Evolutionary conservation across 2,329 filamentous ascomycete species (phyloP).

Genomic region (Penicillium sp.): DNA sequence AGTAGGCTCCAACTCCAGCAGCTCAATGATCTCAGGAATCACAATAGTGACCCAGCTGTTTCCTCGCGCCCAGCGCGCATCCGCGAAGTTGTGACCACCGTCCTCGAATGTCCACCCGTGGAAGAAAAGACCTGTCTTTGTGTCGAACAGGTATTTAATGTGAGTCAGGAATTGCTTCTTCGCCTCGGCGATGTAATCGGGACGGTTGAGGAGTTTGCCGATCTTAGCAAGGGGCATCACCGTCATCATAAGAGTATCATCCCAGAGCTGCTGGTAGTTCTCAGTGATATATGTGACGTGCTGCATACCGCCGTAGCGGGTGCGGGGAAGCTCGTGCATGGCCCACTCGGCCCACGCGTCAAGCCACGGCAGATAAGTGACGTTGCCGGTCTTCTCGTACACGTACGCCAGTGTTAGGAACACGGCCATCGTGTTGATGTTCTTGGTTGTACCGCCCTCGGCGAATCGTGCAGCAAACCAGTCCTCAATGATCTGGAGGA

Average conservation of each 20-base stretch:
- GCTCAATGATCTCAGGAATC: slow-evolving; percentile 78
- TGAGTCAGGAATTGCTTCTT: slow-evolving; percentile 76
- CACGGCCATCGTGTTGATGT: slow-evolving; percentile 82
- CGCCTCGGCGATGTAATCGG: slow-evolving; percentile 74
- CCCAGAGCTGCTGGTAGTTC: slow-evolving; percentile 77
- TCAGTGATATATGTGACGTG: slow-evolving; percentile 71
- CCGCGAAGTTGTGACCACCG: slow-evolving; percentile 60
- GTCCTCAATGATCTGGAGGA: slow-evolving; percentile 66
- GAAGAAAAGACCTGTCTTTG: slow-evolving; percentile 71
- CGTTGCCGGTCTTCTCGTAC: slow-evolving; percentile 72
- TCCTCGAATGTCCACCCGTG: slow-evolving; percentile 79
- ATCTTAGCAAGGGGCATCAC: slow-evolving; percentile 80
- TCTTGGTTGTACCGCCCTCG: slow-evolving; percentile 74
- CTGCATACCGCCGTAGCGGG: slow-evolving; percentile 71
- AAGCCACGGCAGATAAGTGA: slow-evolving; percentile 72
- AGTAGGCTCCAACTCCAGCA: slow-evolving; percentile 60
- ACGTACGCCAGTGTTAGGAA: slow-evolving; percentile 74
- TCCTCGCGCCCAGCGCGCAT: slow-evolving; percentile 58
- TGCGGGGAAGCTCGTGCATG: slow-evolving; percentile 72
- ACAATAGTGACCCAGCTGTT: slow-evolving; percentile 73
- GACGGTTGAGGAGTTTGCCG: slow-evolving; percentile 66
- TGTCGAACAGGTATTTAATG: slow-evolving; percentile 75
- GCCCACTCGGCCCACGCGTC: slow-evolving; percentile 83
- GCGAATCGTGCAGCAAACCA: slow-evolving; percentile 72
- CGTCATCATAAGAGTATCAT: slow-evolving; percentile 87